Percentiles rank a stretch among this genome's conserved stretches.
Evolutionary conservation across 176 grass and related monocot species (phyloP).

Genomic region (Aegilops sharonensis): DNA sequence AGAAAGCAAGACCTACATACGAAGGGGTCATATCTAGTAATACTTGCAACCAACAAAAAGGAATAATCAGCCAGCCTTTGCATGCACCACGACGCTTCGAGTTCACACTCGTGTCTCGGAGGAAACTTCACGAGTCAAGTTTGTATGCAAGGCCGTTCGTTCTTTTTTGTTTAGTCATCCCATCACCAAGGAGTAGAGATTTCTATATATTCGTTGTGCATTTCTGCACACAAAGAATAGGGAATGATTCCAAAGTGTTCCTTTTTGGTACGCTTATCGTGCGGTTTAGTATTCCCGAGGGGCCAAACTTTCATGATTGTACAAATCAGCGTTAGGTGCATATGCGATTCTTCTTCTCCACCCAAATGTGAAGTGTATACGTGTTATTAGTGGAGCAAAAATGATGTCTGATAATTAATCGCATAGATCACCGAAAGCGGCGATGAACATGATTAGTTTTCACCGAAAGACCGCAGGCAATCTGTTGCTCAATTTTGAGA

Average conservation of each 20-base stretch:
- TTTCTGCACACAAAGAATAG: slow-evolving; percentile 42
- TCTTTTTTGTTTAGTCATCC: neutral
- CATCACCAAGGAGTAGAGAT: neutral
- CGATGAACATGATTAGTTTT: neutral
- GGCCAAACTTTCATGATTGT: slow-evolving; percentile 46
- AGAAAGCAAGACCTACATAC: neutral
- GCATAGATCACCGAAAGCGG: slow-evolving; percentile 29
- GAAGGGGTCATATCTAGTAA: slow-evolving; percentile 31
- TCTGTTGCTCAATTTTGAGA: neutral
- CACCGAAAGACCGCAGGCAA: neutral
- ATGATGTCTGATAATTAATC: slow-evolving; percentile 32
- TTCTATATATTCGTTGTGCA: slow-evolving; percentile 34
- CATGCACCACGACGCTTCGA: neutral
- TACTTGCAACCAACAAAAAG: neutral
- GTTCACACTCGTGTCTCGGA: slow-evolving; percentile 21
- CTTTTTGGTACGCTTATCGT: slow-evolving; percentile 3
- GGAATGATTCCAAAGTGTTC: slow-evolving; percentile 26
- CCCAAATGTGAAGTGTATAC: slow-evolving; percentile 8
- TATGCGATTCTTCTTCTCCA: slow-evolving; percentile 39
- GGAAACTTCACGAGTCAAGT: slow-evolving; percentile 17
- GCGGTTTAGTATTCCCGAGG: slow-evolving; percentile 11
- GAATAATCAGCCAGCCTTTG: neutral
- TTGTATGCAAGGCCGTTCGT: neutral
- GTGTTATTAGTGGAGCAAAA: slow-evolving; percentile 36
- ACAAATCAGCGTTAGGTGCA: slow-evolving; percentile 34